Conservation (phyloP, 1,284 basidiomycete genomes). For the Microbotryum scabiosae region DNA sequence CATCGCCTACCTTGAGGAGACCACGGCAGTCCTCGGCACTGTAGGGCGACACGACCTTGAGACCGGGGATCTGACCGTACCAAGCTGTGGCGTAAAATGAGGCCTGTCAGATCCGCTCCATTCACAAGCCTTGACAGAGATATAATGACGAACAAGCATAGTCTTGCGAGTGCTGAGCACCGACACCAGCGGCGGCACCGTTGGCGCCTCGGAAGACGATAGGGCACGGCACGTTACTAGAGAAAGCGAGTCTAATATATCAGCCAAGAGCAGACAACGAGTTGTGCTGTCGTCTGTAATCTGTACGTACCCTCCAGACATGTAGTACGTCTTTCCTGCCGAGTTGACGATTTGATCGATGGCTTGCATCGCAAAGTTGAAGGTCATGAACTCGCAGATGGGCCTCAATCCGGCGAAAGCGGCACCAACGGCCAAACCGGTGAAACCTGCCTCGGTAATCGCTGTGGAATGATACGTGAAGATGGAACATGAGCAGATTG, state of each 20-base stretch:
- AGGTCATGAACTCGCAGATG: constrained; percentile 99
- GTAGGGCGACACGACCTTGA: constrained; percentile 98
- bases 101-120: not conserved
- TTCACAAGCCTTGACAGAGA: not conserved
- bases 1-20: constrained; percentile 70
- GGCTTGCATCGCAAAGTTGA: constrained; percentile 88
- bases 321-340: constrained; percentile 99
- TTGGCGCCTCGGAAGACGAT: constrained; percentile 99
- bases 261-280: not conserved
- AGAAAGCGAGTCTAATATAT: not conserved
- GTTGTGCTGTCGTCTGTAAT: not conserved
- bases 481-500: not conserved
- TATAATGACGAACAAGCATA: constrained; percentile 39
- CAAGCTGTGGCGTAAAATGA: constrained; percentile 58
- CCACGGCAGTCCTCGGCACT: constrained; percentile 97
- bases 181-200: constrained; percentile 95
- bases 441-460: constrained; percentile 81
- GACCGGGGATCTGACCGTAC: constrained; percentile 93
- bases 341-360: constrained; percentile 99
- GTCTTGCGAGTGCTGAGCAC: constrained; percentile 54
- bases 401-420: constrained; percentile 90
- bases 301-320: constrained; percentile 96
- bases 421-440: constrained; percentile 90
- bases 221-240: constrained; percentile 59
- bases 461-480: constrained; percentile 2